phyloP scores from a whole-genome alignment of 257 asterid genomes.

The Paulownia fortunei region DNA sequence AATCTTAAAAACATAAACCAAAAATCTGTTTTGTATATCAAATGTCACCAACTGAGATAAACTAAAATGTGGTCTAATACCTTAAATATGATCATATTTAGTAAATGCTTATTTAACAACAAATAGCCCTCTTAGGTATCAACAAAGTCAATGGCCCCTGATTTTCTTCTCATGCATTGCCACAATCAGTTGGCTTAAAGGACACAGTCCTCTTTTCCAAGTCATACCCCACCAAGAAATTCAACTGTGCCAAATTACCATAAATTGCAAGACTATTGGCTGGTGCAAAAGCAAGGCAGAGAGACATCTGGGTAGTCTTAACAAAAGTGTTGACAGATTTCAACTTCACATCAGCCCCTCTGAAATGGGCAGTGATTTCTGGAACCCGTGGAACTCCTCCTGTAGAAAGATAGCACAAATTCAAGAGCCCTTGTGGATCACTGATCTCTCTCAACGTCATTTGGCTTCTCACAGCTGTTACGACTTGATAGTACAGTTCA shows the following conservation, averaged over 20 bases:
- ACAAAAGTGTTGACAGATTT: conserved; percentile 40
- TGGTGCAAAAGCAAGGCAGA: conserved; percentile 55
- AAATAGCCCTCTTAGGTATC: no score
- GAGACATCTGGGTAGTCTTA: conserved; percentile 15
- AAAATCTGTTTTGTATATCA: background rate
- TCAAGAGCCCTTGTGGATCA: conserved; percentile 39
- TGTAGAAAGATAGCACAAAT: conserved; percentile 43
- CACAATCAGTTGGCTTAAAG: conserved; percentile 56
- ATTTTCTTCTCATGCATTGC: background rate
- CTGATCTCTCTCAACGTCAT: background rate
- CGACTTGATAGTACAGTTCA: conserved; percentile 26
- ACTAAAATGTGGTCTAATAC: background rate
- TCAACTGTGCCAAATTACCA: conserved; percentile 55
- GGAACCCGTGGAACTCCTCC: conserved; percentile 30
- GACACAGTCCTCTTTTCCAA: conserved; percentile 42
- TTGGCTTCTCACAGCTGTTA: conserved; percentile 11
- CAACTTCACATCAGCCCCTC: conserved; percentile 63
- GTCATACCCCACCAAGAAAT: conserved; percentile 58
- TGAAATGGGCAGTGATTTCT: conserved; percentile 49
- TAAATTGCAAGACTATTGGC: conserved; percentile 22
- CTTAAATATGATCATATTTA: background rate
- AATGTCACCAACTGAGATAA: background rate
- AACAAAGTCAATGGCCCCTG: background rate
- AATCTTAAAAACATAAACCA: background rate
- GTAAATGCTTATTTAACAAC: no score